Percentiles rank a stretch among this genome's conserved stretches.
These are phyloP conservation scores for Dryas octopetala DNA, from an alignment of 306 rosid species.

Conservation along the genomic window DNA sequence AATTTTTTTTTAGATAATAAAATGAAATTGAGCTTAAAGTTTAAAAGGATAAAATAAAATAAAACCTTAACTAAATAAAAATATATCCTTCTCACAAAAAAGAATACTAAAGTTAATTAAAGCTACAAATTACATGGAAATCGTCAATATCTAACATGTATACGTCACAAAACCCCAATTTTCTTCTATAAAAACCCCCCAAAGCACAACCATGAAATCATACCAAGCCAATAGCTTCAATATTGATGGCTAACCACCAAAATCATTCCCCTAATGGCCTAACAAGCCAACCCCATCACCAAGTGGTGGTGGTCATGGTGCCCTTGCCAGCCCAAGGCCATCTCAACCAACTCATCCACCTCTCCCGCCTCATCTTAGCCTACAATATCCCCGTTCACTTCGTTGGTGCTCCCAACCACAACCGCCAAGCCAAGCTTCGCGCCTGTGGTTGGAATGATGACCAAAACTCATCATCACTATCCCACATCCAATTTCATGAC, in stretches of 20 bases:
- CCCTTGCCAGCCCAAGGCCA: slow-evolving; percentile 85
- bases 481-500: slow-evolving; percentile 51
- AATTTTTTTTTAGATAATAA: too few species aligned
- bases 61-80: too few species aligned
- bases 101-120: too few species aligned
- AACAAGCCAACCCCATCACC: slow-evolving; percentile 5
- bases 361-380: slow-evolving; percentile 52
- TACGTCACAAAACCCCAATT: too few species aligned
- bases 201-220: too few species aligned
- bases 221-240: neutral
- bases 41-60: too few species aligned
- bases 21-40: too few species aligned
- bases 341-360: slow-evolving; percentile 85
- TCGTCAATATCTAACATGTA: too few species aligned
- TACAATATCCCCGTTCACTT: slow-evolving; percentile 56
- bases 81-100: too few species aligned
- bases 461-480: slow-evolving; percentile 20
- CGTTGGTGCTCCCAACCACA: slow-evolving; percentile 54
- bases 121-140: too few species aligned
- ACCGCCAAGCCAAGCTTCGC: slow-evolving; percentile 53
- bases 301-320: slow-evolving; percentile 53
- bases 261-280: slow-evolving; percentile 20
- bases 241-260: slow-evolving; percentile 26
- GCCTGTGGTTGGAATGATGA: slow-evolving; percentile 48
- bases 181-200: too few species aligned